A percentile compares a stretch with the other conserved stretches of the same genome.
These are phyloP conservation scores for Suhomyces xylopsoci DNA, from an alignment of 805 yeast species.

Conservation along the genomic window DNA sequence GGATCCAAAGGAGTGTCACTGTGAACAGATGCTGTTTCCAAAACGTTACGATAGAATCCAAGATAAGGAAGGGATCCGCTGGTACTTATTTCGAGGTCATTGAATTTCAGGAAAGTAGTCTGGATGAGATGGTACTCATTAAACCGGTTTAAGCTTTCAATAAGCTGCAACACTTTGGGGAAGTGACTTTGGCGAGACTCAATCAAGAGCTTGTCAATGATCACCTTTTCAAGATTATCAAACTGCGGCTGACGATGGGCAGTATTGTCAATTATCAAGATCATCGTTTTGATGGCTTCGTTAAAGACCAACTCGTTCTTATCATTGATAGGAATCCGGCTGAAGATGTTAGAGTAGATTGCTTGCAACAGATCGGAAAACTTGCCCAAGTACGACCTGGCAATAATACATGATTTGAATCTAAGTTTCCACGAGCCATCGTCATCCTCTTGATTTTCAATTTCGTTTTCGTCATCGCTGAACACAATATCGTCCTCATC, in stretches of 20 bases:
- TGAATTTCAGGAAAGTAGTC: slow-evolving; percentile 15
- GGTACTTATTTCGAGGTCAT: slow-evolving; percentile 17
- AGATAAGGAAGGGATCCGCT: slow-evolving; percentile 25
- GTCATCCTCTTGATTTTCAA: slow-evolving; percentile 43
- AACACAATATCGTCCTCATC: slow-evolving; percentile 16
- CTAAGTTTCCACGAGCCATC: slow-evolving; percentile 62
- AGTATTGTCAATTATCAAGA: slow-evolving; percentile 34
- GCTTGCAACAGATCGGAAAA: slow-evolving; percentile 36
- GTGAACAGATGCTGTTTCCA: slow-evolving; percentile 14
- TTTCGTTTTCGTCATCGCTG: slow-evolving; percentile 47
- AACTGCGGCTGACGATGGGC: slow-evolving; percentile 2
- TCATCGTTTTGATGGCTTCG: slow-evolving; percentile 47
- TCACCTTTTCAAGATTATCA: slow-evolving; percentile 20
- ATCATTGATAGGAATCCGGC: slow-evolving; percentile 34
- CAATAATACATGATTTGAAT: slow-evolving; percentile 45
- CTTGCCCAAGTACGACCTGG: slow-evolving; percentile 34
- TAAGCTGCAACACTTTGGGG: slow-evolving; percentile 21
- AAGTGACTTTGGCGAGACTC: slow-evolving; percentile 18
- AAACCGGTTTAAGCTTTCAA: slow-evolving; percentile 26
- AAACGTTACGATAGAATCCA: slow-evolving; percentile 23
- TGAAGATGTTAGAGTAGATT: slow-evolving; percentile 30
- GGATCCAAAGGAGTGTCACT: slow-evolving; percentile 13
- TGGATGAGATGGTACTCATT: slow-evolving; percentile 14
- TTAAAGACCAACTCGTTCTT: slow-evolving; percentile 48
- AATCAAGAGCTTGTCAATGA: slow-evolving; percentile 23